These are phyloP conservation scores for Ophiocordyceps camponoti-floridani DNA, from an alignment of 2,329 filamentous ascomycete species.

Conservation along the genomic window DNA sequence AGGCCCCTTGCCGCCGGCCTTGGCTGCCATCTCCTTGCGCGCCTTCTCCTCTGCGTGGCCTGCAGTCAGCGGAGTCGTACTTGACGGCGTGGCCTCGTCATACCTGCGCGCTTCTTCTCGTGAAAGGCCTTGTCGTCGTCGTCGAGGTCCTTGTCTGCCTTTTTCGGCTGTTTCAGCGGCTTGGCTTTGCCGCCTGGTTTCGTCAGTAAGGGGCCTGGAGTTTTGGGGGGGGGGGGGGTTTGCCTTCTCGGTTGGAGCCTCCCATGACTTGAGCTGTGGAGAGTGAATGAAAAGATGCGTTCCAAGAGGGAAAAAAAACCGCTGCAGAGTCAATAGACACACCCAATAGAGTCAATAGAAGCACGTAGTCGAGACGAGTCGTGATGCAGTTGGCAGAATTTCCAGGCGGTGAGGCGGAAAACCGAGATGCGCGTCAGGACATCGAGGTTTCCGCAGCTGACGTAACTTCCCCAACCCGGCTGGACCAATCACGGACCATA, in stretches of 20 bases:
- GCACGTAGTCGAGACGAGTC: background rate
- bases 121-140: slow-evolving; percentile 73
- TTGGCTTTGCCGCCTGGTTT: slow-evolving; percentile 59
- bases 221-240: slow-evolving; percentile 2
- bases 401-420: background rate
- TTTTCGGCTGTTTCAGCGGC: slow-evolving; percentile 80
- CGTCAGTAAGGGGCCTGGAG: background rate
- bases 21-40: slow-evolving; percentile 65
- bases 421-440: background rate
- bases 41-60: slow-evolving; percentile 53
- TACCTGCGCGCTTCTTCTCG: slow-evolving; percentile 73
- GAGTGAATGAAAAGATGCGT: background rate
- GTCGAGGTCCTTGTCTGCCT: slow-evolving; percentile 64
- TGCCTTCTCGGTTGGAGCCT: slow-evolving; percentile 20
- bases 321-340: background rate
- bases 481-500: background rate
- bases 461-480: background rate
- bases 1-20: slow-evolving; percentile 76
- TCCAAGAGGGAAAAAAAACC: background rate
- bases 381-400: background rate
- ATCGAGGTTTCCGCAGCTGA: background rate
- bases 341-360: no score
- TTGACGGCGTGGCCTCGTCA: slow-evolving; percentile 12
- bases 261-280: slow-evolving; percentile 12
- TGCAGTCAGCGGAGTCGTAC: background rate